phyloP scores from a whole-genome alignment of 164 flowering plant genomes.

The Chloranthus sessilifolius region DNA sequence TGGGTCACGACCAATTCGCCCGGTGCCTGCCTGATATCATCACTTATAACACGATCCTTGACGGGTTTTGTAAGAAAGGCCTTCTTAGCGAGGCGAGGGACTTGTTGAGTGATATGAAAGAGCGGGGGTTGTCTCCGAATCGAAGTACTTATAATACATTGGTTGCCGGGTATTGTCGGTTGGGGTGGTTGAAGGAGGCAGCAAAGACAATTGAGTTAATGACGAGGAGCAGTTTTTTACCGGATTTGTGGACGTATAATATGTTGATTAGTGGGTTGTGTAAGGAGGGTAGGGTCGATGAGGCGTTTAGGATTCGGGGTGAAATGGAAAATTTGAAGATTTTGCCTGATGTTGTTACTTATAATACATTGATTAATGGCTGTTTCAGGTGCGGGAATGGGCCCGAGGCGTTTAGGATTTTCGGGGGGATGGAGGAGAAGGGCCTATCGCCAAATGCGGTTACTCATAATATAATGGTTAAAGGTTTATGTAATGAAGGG shows the following conservation, averaged over 20 bases:
- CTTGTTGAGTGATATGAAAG: conserved; percentile 65
- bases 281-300: conserved; percentile 48
- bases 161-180: conserved; percentile 63
- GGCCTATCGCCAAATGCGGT: conserved; percentile 51
- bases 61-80: conserved; percentile 59
- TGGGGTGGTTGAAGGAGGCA: conserved; percentile 74
- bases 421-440: conserved; percentile 52
- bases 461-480: conserved; percentile 56
- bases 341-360: conserved; percentile 68
- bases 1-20: conserved; percentile 29
- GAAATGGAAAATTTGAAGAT: conserved; percentile 66
- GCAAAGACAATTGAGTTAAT: conserved; percentile 55
- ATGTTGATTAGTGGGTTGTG: conserved; percentile 67
- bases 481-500: conserved; percentile 62
- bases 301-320: conserved; percentile 52
- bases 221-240: conserved; percentile 40
- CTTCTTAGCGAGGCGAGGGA: conserved; percentile 50
- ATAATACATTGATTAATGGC: conserved; percentile 73
- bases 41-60: conserved; percentile 62
- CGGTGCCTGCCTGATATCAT: conserved; percentile 65
- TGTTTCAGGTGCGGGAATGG: conserved; percentile 37
- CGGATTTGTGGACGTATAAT: conserved; percentile 79
- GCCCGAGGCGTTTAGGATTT: conserved; percentile 39
- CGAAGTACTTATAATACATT: conserved; percentile 62
- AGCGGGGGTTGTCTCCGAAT: conserved; percentile 54